Conservation (phyloP, 352 stramenopile genomes). For the Aphanomyces invadans region DNA sequence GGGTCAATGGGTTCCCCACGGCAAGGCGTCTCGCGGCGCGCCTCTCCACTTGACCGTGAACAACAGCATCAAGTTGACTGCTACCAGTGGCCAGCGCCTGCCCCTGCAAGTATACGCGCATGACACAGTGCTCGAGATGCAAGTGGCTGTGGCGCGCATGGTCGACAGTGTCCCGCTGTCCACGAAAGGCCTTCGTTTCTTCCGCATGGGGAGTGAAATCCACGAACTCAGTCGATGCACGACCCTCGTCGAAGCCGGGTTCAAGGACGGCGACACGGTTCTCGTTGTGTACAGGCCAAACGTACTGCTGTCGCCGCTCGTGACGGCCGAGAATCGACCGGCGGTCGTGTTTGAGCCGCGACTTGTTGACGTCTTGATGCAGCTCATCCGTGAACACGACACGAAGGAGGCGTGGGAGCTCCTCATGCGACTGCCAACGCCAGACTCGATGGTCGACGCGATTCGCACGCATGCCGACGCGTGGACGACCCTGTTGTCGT, state of each 20-base stretch:
- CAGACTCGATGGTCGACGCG: not conserved
- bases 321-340: slow-evolving; percentile 6
- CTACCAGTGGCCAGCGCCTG: slow-evolving; percentile 17
- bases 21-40: slow-evolving; percentile 6
- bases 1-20: slow-evolving; percentile 11
- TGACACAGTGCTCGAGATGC: slow-evolving; percentile 24
- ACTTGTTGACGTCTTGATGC: not conserved
- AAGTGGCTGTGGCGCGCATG: slow-evolving; percentile 6
- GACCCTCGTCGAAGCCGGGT: slow-evolving; percentile 19
- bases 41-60: slow-evolving; percentile 10
- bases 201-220: slow-evolving; percentile 21
- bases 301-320: not conserved
- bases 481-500: slow-evolving; percentile 8
- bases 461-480: slow-evolving; percentile 8
- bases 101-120: slow-evolving; percentile 15
- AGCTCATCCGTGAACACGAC: slow-evolving; percentile 9
- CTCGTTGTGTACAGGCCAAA: slow-evolving; percentile 19
- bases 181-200: slow-evolving; percentile 20
- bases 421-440: slow-evolving; percentile 17
- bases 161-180: slow-evolving; percentile 3
- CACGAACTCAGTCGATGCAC: slow-evolving; percentile 18
- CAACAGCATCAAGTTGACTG: slow-evolving; percentile 24
- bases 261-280: slow-evolving; percentile 25
- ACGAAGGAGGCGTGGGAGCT: slow-evolving; percentile 23
- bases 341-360: slow-evolving; percentile 11